Evolutionary conservation across 2,329 filamentous ascomycete species (phyloP).

Genomic region (Juglanconis juglandina): DNA sequence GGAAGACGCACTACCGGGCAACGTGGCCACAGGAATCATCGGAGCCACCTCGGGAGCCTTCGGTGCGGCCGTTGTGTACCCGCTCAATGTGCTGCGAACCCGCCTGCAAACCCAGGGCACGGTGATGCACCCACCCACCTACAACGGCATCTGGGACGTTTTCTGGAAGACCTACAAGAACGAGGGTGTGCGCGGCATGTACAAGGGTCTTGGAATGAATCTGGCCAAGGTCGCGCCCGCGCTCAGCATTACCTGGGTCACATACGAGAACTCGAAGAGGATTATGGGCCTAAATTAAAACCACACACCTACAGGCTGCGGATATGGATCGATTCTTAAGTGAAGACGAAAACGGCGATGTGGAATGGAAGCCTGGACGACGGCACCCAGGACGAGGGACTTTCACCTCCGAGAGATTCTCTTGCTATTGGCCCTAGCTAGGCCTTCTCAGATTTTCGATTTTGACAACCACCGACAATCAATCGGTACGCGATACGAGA

Average conservation of each 20-base stretch:
- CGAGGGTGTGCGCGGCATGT: constrained; percentile 82
- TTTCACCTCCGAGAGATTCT: too few species aligned
- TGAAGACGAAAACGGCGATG: too few species aligned
- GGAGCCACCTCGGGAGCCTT: constrained; percentile 89
- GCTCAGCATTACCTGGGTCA: constrained; percentile 90
- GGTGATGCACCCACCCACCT: constrained; percentile 82
- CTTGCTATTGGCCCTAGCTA: too few species aligned
- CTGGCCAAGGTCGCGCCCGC: constrained; percentile 93
- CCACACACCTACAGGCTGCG: neutral
- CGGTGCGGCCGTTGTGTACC: constrained; percentile 91
- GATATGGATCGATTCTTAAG: neutral
- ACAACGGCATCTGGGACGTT: constrained; percentile 88
- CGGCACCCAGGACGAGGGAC: too few species aligned
- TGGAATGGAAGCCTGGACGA: too few species aligned
- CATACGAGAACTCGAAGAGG: constrained; percentile 86
- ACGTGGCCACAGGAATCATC: constrained; percentile 81
- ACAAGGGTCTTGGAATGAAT: constrained; percentile 93
- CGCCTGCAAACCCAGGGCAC: constrained; percentile 93
- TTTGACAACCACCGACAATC: neutral
- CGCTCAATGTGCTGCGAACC: constrained; percentile 88
- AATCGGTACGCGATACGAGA: neutral
- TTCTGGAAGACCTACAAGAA: constrained; percentile 75
- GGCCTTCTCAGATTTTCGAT: neutral
- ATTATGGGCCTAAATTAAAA: constrained; percentile 53
- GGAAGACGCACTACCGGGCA: constrained; percentile 77